These are phyloP conservation scores for Chaetothyriales sp. DNA, from an alignment of 2,329 filamentous ascomycete species.

Conservation along the genomic window DNA sequence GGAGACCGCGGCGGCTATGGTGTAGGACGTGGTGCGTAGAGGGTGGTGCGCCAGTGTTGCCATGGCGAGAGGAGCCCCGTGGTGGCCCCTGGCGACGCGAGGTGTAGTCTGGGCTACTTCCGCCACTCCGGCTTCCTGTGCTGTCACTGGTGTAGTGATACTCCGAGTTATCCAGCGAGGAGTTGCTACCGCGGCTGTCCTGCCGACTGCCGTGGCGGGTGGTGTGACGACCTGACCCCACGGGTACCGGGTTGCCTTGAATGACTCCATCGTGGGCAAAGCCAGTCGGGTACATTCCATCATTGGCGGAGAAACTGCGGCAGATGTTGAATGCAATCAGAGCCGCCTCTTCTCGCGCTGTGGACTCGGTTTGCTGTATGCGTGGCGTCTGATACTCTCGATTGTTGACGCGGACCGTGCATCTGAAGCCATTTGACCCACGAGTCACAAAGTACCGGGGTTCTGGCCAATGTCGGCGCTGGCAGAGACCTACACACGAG, in stretches of 20 bases:
- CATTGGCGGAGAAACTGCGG: conserved; percentile 92
- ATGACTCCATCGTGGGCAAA: conserved; percentile 41
- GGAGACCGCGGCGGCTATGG: not conserved
- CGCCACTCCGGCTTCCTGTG: conserved; percentile 12
- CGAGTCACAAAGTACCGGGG: conserved; percentile 68
- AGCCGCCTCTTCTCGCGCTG: conserved; percentile 84
- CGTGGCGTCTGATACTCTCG: conserved; percentile 90
- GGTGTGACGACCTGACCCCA: conserved; percentile 43
- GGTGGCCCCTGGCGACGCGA: not conserved
- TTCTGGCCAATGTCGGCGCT: conserved; percentile 84
- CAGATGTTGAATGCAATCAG: conserved; percentile 97
- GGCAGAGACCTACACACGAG: conserved; percentile 61
- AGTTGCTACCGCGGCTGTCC: conserved; percentile 15
- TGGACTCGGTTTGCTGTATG: conserved; percentile 63
- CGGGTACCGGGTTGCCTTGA: conserved; percentile 51
- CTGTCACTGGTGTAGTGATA: conserved; percentile 14
- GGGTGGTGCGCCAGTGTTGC: not conserved
- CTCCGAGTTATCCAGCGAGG: not conserved
- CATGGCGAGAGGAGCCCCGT: not conserved
- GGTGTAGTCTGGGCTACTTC: conserved; percentile 14
- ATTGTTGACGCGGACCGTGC: conserved; percentile 87
- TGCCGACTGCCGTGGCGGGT: conserved; percentile 42
- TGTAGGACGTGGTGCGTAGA: not conserved
- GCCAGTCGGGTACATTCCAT: conserved; percentile 62
- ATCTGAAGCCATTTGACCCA: conserved; percentile 56